Percentiles rank a stretch among this genome's conserved stretches.
Conservation (phyloP, 805 yeast genomes). For the Pichia thaimueangensis region DNA sequence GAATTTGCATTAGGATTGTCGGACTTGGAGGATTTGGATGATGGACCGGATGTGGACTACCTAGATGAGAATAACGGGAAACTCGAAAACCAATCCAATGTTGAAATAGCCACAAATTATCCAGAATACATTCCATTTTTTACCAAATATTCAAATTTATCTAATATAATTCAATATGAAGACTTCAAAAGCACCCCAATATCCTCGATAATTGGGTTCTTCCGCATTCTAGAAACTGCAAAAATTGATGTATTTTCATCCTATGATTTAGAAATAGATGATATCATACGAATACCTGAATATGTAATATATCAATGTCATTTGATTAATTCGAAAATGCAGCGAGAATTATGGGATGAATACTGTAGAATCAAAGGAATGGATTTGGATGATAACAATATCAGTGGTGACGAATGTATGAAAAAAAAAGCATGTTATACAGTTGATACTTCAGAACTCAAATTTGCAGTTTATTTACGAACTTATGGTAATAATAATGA, state of each 20-base stretch:
- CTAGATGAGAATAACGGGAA: too few species aligned
- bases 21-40: constrained; percentile 12
- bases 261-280: constrained; percentile 17
- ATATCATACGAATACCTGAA: constrained; percentile 19
- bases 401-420: background rate
- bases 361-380: constrained; percentile 7
- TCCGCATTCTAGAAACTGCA: constrained; percentile 7
- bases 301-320: constrained; percentile 13
- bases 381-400: background rate
- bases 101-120: too few species aligned
- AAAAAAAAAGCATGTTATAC: background rate
- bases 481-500: background rate
- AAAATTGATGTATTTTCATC: constrained; percentile 14
- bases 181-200: too few species aligned
- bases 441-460: constrained; percentile 8
- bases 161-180: background rate
- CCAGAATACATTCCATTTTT: background rate
- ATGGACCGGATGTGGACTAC: background rate
- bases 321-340: constrained; percentile 14
- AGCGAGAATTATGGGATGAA: constrained; percentile 13
- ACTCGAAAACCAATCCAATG: too few species aligned
- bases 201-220: constrained; percentile 4
- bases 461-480: constrained; percentile 10
- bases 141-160: background rate
- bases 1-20: constrained; percentile 13